Percentiles rank a stretch among this genome's conserved stretches.
Evolutionary conservation across 2,329 filamentous ascomycete genomes (phyloP).

Genomic region (Fusarium sp.): DNA sequence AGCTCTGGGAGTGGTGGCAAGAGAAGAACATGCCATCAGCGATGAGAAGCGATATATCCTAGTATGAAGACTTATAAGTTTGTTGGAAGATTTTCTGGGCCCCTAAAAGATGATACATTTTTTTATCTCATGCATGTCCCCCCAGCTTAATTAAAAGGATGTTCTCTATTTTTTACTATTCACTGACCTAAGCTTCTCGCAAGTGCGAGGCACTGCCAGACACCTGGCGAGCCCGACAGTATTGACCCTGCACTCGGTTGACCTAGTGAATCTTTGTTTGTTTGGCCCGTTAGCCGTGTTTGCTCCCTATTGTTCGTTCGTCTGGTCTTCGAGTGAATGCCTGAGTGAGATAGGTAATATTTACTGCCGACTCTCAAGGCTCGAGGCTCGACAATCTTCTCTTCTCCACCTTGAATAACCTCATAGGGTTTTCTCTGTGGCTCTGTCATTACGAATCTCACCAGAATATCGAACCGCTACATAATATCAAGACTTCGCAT

Average conservation of each 20-base stretch:
- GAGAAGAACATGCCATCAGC: slow-evolving; percentile 22
- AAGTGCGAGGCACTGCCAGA: slow-evolving; percentile 10
- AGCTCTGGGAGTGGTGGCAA: slow-evolving; percentile 43
- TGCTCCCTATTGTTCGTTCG: slow-evolving; percentile 2
- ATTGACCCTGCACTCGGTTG: background rate
- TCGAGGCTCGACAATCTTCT: background rate
- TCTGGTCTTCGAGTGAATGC: background rate
- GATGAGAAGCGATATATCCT: slow-evolving; percentile 40
- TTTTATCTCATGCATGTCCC: slow-evolving; percentile 5
- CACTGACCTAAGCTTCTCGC: background rate
- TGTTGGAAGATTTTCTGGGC: slow-evolving; percentile 3
- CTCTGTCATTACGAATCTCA: background rate
- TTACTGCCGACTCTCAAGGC: background rate
- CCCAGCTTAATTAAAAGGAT: slow-evolving; percentile 6
- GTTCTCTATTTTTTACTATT: background rate
- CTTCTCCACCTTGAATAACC: background rate
- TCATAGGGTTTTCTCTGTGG: background rate
- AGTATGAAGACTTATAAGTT: slow-evolving; percentile 22
- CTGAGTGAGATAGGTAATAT: background rate
- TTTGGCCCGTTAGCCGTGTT: background rate
- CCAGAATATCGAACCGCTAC: too few species aligned
- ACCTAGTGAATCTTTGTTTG: background rate
- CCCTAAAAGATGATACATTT: slow-evolving; percentile 2
- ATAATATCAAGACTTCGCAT: too few species aligned
- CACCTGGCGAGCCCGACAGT: slow-evolving; percentile 10